Evolutionary conservation across 257 asterid genomes (phyloP), one percentile per base, ranked within the genome.

Genomic region (Paulownia fortunei): DNA sequence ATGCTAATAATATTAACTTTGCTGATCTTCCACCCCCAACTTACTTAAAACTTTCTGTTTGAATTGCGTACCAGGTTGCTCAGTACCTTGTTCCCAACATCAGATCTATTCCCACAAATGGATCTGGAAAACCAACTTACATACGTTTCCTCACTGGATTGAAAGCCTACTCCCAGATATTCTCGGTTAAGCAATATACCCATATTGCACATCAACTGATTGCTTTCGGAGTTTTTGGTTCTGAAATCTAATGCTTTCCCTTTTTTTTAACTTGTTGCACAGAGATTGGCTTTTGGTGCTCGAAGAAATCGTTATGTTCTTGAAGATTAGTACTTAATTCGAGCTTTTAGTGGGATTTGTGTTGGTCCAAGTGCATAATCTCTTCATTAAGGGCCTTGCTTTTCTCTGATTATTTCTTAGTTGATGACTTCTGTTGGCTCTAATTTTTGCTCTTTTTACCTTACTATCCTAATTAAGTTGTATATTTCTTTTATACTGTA

Each of bases 231-330:
- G 24, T 7, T 62, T 64, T 49, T 24, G 30, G 65, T 55, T 49
- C 26, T 34, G 21, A 56, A 63, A 46, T 78, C 72, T 79, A 71
- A 76, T 72, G 41, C 51, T 62, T 49, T 41, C 0, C 18, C 36
- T 58, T 51, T 21, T 9, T 27, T 37, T 56, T 39, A 32, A 15
- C 54, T 26, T 73, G 21, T 47, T 30, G 32, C 58, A 51, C 92
- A 94, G 97, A 89, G 98, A 82, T 79, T 94, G 27, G 97, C 97
- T 39, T 94, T 92, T 70, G 98, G 97, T 65, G 96, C 97, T 47
- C 89, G 97, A 70, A 88, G 96, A 86, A 94, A 94, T 78, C 88
- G 91, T 52, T 82, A 88, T 82, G 66, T 94, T 84, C 80, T 91
- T 77, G 97, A 94, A 85, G 98, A 94, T 18, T 90, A 88, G 85